These are phyloP conservation scores for Fusarium keratoplasticum DNA, from an alignment of 2,329 filamentous ascomycete genomes.

Conservation along the genomic window DNA sequence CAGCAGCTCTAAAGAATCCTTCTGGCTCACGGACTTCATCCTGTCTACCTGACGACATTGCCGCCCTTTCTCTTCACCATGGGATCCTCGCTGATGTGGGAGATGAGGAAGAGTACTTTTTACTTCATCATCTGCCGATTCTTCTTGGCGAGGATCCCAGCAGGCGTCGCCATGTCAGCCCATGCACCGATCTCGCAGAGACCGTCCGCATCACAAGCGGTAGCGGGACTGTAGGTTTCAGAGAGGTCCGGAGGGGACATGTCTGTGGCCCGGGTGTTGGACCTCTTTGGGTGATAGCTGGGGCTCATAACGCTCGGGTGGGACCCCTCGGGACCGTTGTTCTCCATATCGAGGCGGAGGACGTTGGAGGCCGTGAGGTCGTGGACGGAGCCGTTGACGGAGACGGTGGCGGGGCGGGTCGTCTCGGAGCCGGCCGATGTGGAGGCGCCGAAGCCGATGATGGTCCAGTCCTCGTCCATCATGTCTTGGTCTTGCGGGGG, in stretches of 20 bases:
- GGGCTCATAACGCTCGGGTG: conserved; percentile 20
- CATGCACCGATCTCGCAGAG: conserved; percentile 38
- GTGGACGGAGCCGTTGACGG: conserved; percentile 14
- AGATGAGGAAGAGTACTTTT: not conserved
- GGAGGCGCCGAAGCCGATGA: not conserved
- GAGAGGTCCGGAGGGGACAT: conserved; percentile 15
- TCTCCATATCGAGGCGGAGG: conserved; percentile 20
- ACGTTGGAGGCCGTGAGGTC: conserved; percentile 25
- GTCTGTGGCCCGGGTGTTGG: conserved; percentile 23
- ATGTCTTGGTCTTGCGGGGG: conserved; percentile 17
- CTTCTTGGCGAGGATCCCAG: conserved; percentile 24
- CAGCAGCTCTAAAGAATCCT: conserved; percentile 14
- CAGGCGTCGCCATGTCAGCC: conserved; percentile 31
- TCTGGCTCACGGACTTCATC: conserved; percentile 8
- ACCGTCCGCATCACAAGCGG: conserved; percentile 13
- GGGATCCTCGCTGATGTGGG: conserved; percentile 2
- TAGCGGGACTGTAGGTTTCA: conserved; percentile 13
- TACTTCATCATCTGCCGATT: conserved; percentile 14
- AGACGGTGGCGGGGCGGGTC: conserved; percentile 28
- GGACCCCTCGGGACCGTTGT: conserved; percentile 10
- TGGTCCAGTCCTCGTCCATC: conserved; percentile 24
- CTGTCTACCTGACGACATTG: not conserved
- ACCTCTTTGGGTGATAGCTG: conserved; percentile 6
- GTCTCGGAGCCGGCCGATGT: conserved; percentile 12
- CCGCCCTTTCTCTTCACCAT: not conserved